Evolutionary conservation across 257 asterid genomes (phyloP).

Genomic region (Penstemon davidsonii): DNA sequence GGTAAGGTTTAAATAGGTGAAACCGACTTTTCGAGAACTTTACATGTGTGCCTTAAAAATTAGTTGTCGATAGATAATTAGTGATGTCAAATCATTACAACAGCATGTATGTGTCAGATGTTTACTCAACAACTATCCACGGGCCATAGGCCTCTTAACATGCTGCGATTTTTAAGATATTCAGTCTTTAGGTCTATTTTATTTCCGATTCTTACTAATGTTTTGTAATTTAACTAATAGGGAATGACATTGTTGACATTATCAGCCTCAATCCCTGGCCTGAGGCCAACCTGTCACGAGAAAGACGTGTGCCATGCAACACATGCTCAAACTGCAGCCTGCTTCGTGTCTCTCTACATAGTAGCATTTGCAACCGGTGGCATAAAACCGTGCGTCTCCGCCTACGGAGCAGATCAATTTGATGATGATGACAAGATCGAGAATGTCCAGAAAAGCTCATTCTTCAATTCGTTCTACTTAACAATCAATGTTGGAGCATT

Average conservation of each 20-base stretch:
- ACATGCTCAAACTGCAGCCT: conserved; percentile 34
- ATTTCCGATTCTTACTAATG: background rate
- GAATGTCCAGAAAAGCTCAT: conserved; percentile 48
- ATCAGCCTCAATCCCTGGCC: conserved; percentile 48
- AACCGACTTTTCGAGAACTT: no score
- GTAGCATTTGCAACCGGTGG: conserved; percentile 68
- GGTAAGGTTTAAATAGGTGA: no score
- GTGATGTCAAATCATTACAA: no score
- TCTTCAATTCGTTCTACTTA: conserved; percentile 54
- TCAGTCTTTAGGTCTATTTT: background rate
- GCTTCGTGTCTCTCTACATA: conserved; percentile 46
- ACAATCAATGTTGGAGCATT: conserved; percentile 56
- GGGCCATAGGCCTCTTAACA: no score
- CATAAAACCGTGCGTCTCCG: conserved; percentile 55
- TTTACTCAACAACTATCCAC: no score
- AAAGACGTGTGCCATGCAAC: conserved; percentile 40
- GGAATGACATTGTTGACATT: conserved; percentile 55
- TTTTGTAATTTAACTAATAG: conserved; percentile 22
- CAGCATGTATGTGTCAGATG: no score
- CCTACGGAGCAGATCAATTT: conserved; percentile 69
- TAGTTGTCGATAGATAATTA: no score
- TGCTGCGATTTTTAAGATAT: background rate
- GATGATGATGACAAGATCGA: conserved; percentile 50
- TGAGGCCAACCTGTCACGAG: conserved; percentile 41
- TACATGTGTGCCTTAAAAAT: background rate